phyloP scores from a whole-genome alignment of 2,329 filamentous ascomycete genomes.

The Rhynchosporium graminicola region DNA sequence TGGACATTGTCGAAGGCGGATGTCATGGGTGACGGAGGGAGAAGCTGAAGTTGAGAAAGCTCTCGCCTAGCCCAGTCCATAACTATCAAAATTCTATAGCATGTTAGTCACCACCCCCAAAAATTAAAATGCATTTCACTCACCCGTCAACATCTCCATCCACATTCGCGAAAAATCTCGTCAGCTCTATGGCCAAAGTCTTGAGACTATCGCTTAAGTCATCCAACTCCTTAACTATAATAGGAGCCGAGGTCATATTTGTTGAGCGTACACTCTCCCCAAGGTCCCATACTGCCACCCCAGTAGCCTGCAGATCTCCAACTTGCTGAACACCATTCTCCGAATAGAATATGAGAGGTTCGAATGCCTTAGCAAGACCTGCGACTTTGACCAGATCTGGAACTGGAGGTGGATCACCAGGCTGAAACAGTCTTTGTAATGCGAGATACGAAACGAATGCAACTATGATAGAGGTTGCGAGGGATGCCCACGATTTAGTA shows the following conservation, averaged over 20 bases:
- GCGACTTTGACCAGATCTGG: constrained; percentile 91
- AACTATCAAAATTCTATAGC: constrained; percentile 74
- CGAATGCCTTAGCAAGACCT: constrained; percentile 84
- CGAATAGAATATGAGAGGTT: constrained; percentile 92
- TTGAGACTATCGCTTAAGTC: constrained; percentile 84
- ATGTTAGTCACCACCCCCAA: constrained; percentile 28
- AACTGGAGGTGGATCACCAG: constrained; percentile 65
- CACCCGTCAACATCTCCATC: constrained; percentile 88
- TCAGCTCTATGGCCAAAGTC: constrained; percentile 80
- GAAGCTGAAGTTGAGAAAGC: constrained; percentile 66
- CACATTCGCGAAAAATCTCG: constrained; percentile 89
- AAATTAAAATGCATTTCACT: constrained; percentile 33
- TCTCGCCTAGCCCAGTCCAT: constrained; percentile 97
- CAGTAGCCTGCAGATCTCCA: constrained; percentile 84
- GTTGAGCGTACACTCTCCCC: constrained; percentile 85
- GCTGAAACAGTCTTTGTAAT: constrained; percentile 67
- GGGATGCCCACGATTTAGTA: constrained; percentile 69
- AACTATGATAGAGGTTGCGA: constrained; percentile 62
- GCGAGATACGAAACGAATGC: constrained; percentile 65
- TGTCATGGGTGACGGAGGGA: constrained; percentile 63
- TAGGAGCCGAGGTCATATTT: constrained; percentile 85
- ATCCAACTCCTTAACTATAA: constrained; percentile 84
- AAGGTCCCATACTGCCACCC: constrained; percentile 91
- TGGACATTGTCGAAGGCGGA: constrained; percentile 83
- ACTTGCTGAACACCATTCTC: constrained; percentile 87